Conservation (phyloP, 495 filamentous ascomycete genomes). For the Oidiodendron maius region DNA sequence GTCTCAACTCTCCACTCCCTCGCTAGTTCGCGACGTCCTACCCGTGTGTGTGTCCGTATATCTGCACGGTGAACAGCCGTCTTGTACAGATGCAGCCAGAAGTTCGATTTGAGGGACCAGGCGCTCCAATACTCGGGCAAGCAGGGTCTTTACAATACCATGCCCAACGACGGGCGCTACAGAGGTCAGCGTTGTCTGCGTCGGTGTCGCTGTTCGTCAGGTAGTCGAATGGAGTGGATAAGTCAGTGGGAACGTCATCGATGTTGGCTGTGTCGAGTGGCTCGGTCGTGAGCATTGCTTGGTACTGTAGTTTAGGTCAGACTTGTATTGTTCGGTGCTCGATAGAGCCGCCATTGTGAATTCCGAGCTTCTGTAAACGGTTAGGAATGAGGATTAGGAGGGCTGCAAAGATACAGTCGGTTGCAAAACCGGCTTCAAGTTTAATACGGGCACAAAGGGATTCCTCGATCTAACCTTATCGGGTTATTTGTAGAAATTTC, state of each 20-base stretch:
- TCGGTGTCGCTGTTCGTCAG: constrained; percentile 4
- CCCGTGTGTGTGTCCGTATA: constrained; percentile 13
- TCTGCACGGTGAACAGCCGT: constrained; percentile 17
- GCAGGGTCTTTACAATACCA: constrained; percentile 18
- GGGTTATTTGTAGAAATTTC: no score
- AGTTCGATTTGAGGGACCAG: constrained; percentile 18
- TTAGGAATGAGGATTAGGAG: no score
- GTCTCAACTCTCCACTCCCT: constrained; percentile 17
- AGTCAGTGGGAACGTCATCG: neutral
- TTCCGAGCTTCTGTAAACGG: constrained; percentile 6
- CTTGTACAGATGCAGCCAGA: constrained; percentile 13
- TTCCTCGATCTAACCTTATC: no score
- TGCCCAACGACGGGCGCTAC: constrained; percentile 15
- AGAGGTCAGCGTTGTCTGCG: constrained; percentile 1
- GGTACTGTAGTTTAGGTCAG: neutral
- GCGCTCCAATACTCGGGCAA: constrained; percentile 9
- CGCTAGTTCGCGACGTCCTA: constrained; percentile 8
- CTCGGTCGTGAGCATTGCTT: neutral
- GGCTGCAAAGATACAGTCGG: no score
- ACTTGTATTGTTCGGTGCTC: neutral
- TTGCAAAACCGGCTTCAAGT: no score
- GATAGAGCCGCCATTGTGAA: neutral
- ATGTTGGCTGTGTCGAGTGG: neutral
- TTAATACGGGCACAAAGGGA: no score
- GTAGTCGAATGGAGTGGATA: constrained; percentile 4